Percentiles rank a stretch among this genome's conserved stretches.
Evolutionary conservation across 106 monocot species (phyloP).

Genomic region (Amphibolis antarctica): DNA sequence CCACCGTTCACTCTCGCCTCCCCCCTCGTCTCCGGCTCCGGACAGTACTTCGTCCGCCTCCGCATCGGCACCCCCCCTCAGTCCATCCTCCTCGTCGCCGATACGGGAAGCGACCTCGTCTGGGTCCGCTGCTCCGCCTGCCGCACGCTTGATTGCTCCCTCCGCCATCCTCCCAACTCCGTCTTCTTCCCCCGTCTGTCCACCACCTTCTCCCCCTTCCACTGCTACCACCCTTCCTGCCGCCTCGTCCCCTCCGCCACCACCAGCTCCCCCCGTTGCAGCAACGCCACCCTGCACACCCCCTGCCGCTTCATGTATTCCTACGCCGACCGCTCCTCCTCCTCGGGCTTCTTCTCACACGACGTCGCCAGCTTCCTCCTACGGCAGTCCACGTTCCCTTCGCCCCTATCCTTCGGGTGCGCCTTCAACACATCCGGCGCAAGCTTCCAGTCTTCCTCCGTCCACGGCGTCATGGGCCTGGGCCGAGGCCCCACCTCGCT

Average conservation of each 20-base stretch:
- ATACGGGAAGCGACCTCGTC: conserved; percentile 41
- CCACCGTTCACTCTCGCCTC: conserved; percentile 6
- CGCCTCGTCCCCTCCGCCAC: conserved; percentile 21
- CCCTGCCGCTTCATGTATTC: conserved; percentile 45
- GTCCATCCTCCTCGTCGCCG: conserved; percentile 23
- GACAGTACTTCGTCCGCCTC: conserved; percentile 34
- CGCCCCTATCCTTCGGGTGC: conserved; percentile 25
- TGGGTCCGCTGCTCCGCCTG: conserved; percentile 30
- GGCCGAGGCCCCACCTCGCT: conserved; percentile 43
- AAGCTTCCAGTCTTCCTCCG: conserved; percentile 5
- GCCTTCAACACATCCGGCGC: conserved; percentile 22
- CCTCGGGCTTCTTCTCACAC: conserved; percentile 32
- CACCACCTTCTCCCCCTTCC: conserved; percentile 26
- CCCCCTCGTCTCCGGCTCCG: conserved; percentile 32
- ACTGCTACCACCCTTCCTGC: conserved; percentile 30
- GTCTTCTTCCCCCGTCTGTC: conserved; percentile 28
- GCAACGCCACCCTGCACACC: conserved; percentile 14
- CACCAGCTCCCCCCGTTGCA: not conserved
- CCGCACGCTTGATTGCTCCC: conserved; percentile 9
- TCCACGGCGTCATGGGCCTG: conserved; percentile 32
- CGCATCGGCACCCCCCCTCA: conserved; percentile 25
- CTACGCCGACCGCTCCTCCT: conserved; percentile 32
- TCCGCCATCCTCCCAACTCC: conserved; percentile 16
- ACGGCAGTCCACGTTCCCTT: conserved; percentile 6
- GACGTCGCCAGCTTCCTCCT: conserved; percentile 14